phyloP scores from a whole-genome alignment of 495 filamentous ascomycete species.

The Neurospora tetraspora region DNA sequence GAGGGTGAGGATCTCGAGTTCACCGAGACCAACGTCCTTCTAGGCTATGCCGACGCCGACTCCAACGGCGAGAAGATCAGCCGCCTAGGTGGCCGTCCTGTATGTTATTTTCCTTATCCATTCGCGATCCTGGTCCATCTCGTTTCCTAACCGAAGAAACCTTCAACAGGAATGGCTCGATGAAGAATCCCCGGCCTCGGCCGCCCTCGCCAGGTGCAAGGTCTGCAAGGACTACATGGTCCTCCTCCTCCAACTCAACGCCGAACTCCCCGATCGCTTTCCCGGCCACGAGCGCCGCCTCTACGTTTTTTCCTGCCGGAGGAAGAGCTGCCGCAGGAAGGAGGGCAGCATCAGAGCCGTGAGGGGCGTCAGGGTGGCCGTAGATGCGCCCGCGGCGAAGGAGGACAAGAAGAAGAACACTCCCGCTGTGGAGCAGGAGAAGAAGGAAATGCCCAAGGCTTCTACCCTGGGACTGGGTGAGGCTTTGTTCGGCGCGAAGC shows the following conservation, averaged over 20 bases:
- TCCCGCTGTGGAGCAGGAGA: conserved; percentile 3
- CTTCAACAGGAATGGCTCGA: conserved; percentile 67
- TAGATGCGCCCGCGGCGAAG: conserved; percentile 13
- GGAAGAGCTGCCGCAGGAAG: conserved; percentile 73
- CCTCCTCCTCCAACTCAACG: conserved; percentile 83
- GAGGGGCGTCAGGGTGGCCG: conserved; percentile 47
- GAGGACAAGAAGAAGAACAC: conserved; percentile 13
- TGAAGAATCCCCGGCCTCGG: conserved; percentile 56
- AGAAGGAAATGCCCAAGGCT: conserved; percentile 6
- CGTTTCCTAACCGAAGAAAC: neutral
- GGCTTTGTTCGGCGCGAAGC: conserved; percentile 43
- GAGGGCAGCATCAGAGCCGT: conserved; percentile 68
- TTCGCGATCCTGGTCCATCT: neutral
- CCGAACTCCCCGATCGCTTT: conserved; percentile 76
- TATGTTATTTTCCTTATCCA: conserved; percentile 35
- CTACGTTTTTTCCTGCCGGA: conserved; percentile 72
- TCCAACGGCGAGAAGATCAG: conserved; percentile 76
- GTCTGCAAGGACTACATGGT: conserved; percentile 77
- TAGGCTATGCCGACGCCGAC: conserved; percentile 82
- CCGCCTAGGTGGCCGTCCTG: conserved; percentile 78
- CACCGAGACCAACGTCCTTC: conserved; percentile 78
- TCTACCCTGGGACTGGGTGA: conserved; percentile 37
- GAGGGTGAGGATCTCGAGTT: conserved; percentile 58
- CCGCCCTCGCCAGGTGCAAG: conserved; percentile 74
- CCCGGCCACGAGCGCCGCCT: conserved; percentile 76